Base-by-base conservation (phyloP, 2,329 filamentous ascomycete species). In the Lachnellula hyalina region DNA sequence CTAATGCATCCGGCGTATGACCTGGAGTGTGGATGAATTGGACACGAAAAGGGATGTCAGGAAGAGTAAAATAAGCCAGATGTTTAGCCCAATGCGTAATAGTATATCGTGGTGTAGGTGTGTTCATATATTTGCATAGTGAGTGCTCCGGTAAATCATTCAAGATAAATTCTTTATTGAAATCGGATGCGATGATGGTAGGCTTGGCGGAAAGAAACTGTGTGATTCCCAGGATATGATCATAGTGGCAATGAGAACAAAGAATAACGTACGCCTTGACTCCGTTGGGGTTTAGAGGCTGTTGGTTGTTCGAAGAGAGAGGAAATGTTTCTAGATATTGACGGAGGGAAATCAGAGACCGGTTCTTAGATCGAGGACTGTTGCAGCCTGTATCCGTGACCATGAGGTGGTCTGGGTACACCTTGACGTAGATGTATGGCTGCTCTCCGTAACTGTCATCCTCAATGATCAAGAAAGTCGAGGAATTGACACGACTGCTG, bases 351-450 rank as follows among this genome's bases (percentile, higher is more conserved):
- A 63, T 70, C 35, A 67, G 46, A 21, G 61, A 45, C 8, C 60
- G 61, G 21, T 68, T 61, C 23, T 66, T 61, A 12, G 52, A 51
- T 12, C 61, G 61, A 17, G 73, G 67, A 19, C 67, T 66, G 52
- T 75, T 71, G 61, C 73, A 76, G n/a, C 75, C 75, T 3, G 75
- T 76, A 54, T 78, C 75, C 14, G 72, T 71, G 2, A 77, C 61
- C 2, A 77, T 62, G 12, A 77, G 49, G 23, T 72, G 54, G 0
- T 67, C 57, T 4, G 67, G 65, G 54, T 71, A 73, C 2, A 75
- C 40, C 57, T 77, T 77, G 48, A 69, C 71, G 57, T 77, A 78
- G n/a, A 78, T 75, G 55, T 74, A 67, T 2, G 75, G 76, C 36
- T 70, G 67, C 57, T 77, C 75, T 48, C 59, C 57, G 58, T 69